These are phyloP conservation scores for Boletus fagicola DNA, from an alignment of 768 basidiomycete species.

Conservation along the genomic window DNA sequence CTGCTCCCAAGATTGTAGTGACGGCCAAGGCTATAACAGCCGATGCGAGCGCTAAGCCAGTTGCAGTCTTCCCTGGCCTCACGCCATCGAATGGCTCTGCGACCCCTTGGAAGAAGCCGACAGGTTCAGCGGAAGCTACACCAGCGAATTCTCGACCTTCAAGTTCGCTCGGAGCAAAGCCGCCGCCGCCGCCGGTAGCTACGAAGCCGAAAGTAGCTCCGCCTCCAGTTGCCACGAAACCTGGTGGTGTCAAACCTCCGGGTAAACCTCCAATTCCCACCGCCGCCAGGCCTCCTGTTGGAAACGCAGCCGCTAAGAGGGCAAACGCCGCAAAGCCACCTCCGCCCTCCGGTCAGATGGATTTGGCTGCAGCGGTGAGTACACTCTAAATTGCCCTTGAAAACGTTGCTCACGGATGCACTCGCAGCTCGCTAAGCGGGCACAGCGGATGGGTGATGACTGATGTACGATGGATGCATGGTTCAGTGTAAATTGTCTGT, in stretches of 20 bases:
- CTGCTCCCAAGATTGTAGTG: conserved; percentile 35
- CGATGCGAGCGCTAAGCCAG: conserved; percentile 68
- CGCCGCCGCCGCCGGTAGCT: conserved; percentile 60
- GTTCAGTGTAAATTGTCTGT: background rate
- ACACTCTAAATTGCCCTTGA: background rate
- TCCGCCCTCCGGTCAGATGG: conserved; percentile 62
- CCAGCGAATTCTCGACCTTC: conserved; percentile 50
- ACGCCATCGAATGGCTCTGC: conserved; percentile 63
- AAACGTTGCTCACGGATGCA: background rate
- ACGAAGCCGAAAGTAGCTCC: conserved; percentile 64
- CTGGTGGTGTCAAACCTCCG: conserved; percentile 46
- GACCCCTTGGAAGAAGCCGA: conserved; percentile 70
- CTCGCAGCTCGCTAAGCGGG: conserved; percentile 71
- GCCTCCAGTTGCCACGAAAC: conserved; percentile 56
- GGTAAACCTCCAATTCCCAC: conserved; percentile 64
- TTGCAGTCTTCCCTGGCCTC: conserved; percentile 82
- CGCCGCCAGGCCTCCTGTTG: conserved; percentile 49
- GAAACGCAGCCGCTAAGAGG: conserved; percentile 36
- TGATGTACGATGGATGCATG: conserved; percentile 22
- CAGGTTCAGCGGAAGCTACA: conserved; percentile 37
- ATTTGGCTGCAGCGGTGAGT: conserved; percentile 80
- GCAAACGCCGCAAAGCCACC: conserved; percentile 41
- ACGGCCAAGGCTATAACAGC: conserved; percentile 48
- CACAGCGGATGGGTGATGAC: conserved; percentile 59
- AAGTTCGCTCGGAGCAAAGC: conserved; percentile 48